Evolutionary conservation across 2,329 filamentous ascomycete genomes (phyloP).

Genomic region (Aspergillus tanneri): DNA sequence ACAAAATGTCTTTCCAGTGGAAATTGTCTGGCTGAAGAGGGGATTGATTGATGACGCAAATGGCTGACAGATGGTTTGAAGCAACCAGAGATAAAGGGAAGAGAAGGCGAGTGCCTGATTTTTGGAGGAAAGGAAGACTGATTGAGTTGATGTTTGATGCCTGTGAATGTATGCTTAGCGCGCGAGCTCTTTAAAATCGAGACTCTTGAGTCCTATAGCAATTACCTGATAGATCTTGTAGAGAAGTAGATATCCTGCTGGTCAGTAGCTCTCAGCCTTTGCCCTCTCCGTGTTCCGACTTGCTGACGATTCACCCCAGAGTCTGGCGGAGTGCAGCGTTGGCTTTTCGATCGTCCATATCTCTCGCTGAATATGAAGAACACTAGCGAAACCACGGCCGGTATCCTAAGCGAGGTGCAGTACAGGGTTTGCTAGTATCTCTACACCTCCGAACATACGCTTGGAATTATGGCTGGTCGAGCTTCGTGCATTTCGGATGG

Average conservation of each 20-base stretch:
- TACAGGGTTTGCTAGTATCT: conserved; percentile 50
- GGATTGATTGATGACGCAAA: conserved; percentile 8
- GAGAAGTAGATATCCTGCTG: too few species aligned
- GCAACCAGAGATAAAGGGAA: conserved; percentile 3
- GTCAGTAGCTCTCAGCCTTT: too few species aligned
- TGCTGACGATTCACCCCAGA: conserved; percentile 22
- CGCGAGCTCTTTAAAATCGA: conserved; percentile 9
- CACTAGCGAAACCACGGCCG: conserved; percentile 36
- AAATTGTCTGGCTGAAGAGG: conserved; percentile 7
- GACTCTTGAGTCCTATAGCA: too few species aligned
- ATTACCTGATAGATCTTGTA: too few species aligned
- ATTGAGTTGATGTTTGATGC: conserved; percentile 15
- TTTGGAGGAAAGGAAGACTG: conserved; percentile 11
- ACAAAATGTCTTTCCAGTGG: conserved; percentile 1
- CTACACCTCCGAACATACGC: conserved; percentile 45
- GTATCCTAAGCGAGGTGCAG: conserved; percentile 46
- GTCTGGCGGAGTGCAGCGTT: conserved; percentile 45
- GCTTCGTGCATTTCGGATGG: conserved; percentile 44
- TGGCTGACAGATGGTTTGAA: conserved; percentile 6
- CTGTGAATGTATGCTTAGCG: conserved; percentile 19
- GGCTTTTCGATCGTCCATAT: conserved; percentile 44
- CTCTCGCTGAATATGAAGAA: conserved; percentile 48
- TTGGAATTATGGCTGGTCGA: conserved; percentile 49
- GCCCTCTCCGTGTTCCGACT: too few species aligned
- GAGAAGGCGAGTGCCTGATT: conserved; percentile 1